Conservation (phyloP, 257 asterid species). For the Fraxinus cuspidata region DNA sequence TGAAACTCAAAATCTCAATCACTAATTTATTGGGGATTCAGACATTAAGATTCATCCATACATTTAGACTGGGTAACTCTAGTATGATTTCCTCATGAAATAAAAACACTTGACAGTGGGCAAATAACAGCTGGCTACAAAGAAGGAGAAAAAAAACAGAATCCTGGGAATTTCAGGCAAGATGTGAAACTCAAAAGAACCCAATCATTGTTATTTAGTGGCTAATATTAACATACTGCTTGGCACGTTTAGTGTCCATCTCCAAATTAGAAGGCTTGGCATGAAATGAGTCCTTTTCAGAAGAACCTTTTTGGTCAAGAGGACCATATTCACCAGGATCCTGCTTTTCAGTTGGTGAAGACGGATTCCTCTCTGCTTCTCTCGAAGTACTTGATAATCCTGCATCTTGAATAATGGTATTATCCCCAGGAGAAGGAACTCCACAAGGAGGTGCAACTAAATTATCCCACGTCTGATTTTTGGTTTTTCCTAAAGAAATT, state of each 20-base stretch:
- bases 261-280: conserved; percentile 57
- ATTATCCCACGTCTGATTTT: conserved; percentile 42
- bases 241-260: conserved; percentile 85
- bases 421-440: conserved; percentile 44
- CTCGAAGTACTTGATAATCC: conserved; percentile 37
- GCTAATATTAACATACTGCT: conserved; percentile 68
- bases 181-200: background rate
- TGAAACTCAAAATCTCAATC: background rate
- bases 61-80: background rate
- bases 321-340: conserved; percentile 50
- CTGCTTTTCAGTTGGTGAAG: conserved; percentile 42
- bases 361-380: conserved; percentile 40
- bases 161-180: background rate
- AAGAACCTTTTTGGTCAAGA: conserved; percentile 52
- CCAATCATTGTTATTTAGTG: background rate
- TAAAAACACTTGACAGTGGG: background rate
- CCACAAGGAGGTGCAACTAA: conserved; percentile 38
- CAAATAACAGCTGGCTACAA: background rate
- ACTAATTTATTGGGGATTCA: background rate
- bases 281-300: conserved; percentile 58
- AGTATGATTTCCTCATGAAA: background rate
- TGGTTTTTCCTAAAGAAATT: conserved; percentile 33
- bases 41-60: background rate
- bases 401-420: conserved; percentile 29
- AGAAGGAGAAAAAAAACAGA: background rate